Evolutionary conservation across 192 early-diverging fungal genomes (phyloP).

Genomic region (Coemansia pectinata): DNA sequence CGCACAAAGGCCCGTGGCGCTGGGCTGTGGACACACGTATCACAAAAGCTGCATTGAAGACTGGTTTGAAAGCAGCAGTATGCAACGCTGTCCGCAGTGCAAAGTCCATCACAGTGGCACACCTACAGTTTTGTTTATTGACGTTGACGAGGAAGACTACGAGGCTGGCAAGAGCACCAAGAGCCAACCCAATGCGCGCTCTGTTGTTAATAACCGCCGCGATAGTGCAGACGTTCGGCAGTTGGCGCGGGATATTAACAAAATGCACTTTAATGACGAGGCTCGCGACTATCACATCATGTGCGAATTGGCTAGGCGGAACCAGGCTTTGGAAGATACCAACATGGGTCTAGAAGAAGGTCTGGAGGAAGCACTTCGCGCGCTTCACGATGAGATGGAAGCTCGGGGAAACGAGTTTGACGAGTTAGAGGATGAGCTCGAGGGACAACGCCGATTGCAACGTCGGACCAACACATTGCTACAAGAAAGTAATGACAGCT

Average conservation of each 20-base stretch:
- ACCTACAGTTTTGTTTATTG: background rate
- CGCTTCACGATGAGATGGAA: background rate
- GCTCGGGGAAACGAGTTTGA: background rate
- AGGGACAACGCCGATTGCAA: background rate
- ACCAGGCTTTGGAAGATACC: background rate
- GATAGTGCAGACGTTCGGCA: background rate
- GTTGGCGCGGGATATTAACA: background rate
- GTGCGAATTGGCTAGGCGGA: background rate
- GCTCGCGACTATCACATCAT: background rate
- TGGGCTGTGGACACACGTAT: constrained; percentile 1
- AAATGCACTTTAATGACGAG: background rate
- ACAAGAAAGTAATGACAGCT: background rate
- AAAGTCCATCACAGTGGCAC: background rate
- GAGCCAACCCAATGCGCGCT: background rate
- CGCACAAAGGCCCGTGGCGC: background rate
- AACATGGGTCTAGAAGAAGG: background rate
- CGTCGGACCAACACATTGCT: background rate
- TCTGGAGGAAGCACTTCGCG: background rate
- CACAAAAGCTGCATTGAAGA: constrained; percentile 1
- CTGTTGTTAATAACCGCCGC: background rate
- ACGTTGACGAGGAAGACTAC: background rate
- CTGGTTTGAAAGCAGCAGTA: background rate
- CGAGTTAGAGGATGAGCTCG: background rate
- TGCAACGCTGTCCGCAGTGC: background rate
- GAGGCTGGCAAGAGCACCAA: background rate